phyloP scores from a whole-genome alignment of 805 yeast genomes.

The Saturnispora serradocipensis region DNA sequence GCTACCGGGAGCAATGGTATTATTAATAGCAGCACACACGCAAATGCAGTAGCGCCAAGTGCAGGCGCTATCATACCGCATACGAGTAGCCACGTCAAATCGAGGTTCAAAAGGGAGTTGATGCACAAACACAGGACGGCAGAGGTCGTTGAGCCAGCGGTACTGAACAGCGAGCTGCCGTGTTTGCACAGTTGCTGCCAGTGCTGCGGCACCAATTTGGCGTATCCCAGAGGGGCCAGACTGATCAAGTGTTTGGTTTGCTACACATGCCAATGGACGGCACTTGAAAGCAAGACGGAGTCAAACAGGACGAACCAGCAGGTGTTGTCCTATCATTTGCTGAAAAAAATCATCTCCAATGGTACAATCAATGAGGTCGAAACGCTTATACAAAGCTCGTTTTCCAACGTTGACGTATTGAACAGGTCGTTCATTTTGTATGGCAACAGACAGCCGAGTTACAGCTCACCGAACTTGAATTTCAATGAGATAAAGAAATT shows the following conservation, averaged over 20 bases:
- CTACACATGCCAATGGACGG: slow-evolving; percentile 7
- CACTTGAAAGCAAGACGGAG: background rate
- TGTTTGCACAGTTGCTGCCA: slow-evolving; percentile 1
- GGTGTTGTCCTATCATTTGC: background rate
- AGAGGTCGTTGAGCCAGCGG: background rate
- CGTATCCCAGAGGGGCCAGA: slow-evolving; percentile 10
- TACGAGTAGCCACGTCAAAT: background rate
- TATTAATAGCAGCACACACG: no score
- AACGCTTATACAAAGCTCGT: slow-evolving; percentile 35
- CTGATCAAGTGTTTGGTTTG: slow-evolving; percentile 14
- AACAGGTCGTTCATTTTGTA: slow-evolving; percentile 46
- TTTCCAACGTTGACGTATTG: slow-evolving; percentile 38
- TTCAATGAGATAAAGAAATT: slow-evolving; percentile 36
- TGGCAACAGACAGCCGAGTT: slow-evolving; percentile 15
- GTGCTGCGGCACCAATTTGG: slow-evolving; percentile 14
- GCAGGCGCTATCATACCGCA: background rate
- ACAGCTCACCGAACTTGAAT: slow-evolving; percentile 43
- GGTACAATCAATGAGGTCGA: slow-evolving; percentile 40
- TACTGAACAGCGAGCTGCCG: background rate
- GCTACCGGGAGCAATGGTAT: background rate
- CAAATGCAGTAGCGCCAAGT: no score
- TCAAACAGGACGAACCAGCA: background rate
- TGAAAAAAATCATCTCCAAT: background rate
- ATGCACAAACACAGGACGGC: background rate
- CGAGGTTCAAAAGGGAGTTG: background rate